Evolutionary conservation across 495 filamentous ascomycete species (phyloP), one percentile per base, ranked within the genome.

Genomic region (Trichoderma gamsii): DNA sequence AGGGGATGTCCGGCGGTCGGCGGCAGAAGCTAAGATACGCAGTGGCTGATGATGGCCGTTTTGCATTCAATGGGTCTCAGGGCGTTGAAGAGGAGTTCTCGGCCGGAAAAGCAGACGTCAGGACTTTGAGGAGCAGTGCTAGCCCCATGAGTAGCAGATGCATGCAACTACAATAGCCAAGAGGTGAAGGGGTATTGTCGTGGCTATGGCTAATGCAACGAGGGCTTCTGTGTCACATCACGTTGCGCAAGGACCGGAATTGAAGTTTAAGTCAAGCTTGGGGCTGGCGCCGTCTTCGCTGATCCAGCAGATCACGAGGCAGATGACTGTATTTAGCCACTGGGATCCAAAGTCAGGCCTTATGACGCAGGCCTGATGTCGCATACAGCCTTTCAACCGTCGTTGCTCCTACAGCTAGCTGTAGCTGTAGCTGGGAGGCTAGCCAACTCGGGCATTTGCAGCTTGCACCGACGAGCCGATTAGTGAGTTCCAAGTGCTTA

Each of bases 1-100:
- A 61, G 56, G 56, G 23, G 56, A 61, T 25, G 56, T 61, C 56
- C 56, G 56, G 56, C 56, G 56, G 56, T 61, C 56, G 56, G 56
- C 56, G 56, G 27, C 12, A 32, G 35, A 38, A 38, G 35, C 35
- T 9, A 38, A 38, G 8, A 32, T 12, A 25, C 2, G 23, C 23
- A 29, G 25, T 61, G 27, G 27, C 56, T 13, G 56, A 23, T 61
- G 56, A 61, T 61, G 25, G 56, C 12, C 25, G 21, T 4, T n/a
- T 21, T 56, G 51, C n/a, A 27, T 56, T 56, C n/a, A 56, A 25
- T 61, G 56, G 56, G 56, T 18, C 44, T 61, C 25, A 21, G 11
- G 27, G 12, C 27, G 27, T 13, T 27, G 23, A 8, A 12, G 23
- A 32, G 56, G 16, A 61, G 27, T 16, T 18, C 13, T 29, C 7